Evolutionary conservation across 2,329 filamentous ascomycete species (phyloP).

Genomic region (Beauveria australis): DNA sequence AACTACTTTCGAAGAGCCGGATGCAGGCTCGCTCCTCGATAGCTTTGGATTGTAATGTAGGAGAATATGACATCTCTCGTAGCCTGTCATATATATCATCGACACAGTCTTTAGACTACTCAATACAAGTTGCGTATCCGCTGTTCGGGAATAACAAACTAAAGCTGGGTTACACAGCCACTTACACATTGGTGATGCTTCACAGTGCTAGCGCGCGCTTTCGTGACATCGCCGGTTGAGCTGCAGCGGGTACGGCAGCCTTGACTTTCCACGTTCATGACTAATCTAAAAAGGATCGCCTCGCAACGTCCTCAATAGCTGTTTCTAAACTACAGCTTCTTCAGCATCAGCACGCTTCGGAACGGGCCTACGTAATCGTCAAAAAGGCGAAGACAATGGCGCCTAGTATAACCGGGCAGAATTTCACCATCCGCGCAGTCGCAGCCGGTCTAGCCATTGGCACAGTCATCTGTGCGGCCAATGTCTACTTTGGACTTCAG

Average conservation of each 20-base stretch:
- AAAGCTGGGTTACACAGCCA: too few species aligned
- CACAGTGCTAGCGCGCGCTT: too few species aligned
- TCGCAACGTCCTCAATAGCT: not conserved
- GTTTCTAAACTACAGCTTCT: not conserved
- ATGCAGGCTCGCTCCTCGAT: slow-evolving; percentile 78
- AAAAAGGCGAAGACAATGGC: slow-evolving; percentile 14
- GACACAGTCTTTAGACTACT: not conserved
- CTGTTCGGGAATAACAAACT: too few species aligned
- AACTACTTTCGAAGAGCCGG: slow-evolving; percentile 86
- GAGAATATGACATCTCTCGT: not conserved
- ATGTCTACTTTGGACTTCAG: slow-evolving; percentile 98
- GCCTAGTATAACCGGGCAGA: slow-evolving; percentile 37
- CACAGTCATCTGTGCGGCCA: slow-evolving; percentile 87
- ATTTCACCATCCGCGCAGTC: slow-evolving; percentile 80
- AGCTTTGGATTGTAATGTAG: slow-evolving; percentile 72
- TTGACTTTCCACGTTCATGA: not conserved
- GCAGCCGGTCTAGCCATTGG: slow-evolving; percentile 75
- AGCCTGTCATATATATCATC: not conserved
- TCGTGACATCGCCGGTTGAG: too few species aligned
- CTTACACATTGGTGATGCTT: too few species aligned
- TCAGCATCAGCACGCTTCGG: not conserved
- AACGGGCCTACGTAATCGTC: not conserved
- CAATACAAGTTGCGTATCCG: too few species aligned
- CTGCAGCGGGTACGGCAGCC: slow-evolving; percentile 2
- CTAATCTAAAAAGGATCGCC: not conserved